Base-by-base conservation (phyloP, 2,329 filamentous ascomycete species). In the Cladosporium sp. region DNA sequence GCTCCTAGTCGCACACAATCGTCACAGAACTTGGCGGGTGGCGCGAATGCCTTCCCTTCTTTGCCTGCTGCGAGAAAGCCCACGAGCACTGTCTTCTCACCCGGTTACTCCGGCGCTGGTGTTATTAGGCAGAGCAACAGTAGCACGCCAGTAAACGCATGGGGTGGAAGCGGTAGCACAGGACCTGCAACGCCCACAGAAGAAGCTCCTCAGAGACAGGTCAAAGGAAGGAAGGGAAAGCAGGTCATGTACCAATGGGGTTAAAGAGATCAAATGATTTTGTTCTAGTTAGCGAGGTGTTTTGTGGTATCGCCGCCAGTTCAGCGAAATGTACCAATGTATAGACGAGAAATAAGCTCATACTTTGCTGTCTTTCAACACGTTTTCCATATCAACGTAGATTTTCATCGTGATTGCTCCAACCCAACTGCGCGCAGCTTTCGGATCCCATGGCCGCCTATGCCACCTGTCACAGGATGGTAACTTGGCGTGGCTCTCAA, bases 41-140 rank as follows among this genome's bases (percentile, higher is more conserved):
- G 68, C 8, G 67, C 71, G 9, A 88, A 92, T 62, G 85, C 86
- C 0, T 97, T 97, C 74, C 93, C 92, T 0, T 87, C 91, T 1
- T 80, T 97, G 1, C 92, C 92, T 0, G 81, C 86, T 0, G 92
- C 91, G 1, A 82, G 89, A 0, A 97, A 86, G 66, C 84, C 84
- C 3, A 83, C 80, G 40, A 82, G 80, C 36, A 79, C 82, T 9
- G 74, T 80, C 37, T 80, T 80, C 69, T 78, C 73, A 34, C 79
- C 79, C 3, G 79, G 79, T 3, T 80, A 80, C 66, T 75, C 71
- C 25, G 78, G 78, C 5, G 67, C 71, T 36, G 77, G 75, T 43
- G 75, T 75, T 39, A 73, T 77, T 64, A 74, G 77, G 60, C 72
- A 73, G 63, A 75, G 75, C 52, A 62, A 73, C 60, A 70, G 70